Evolutionary conservation across 441 rosid species (phyloP).

Genomic region (Pelargonium fulgidum): DNA sequence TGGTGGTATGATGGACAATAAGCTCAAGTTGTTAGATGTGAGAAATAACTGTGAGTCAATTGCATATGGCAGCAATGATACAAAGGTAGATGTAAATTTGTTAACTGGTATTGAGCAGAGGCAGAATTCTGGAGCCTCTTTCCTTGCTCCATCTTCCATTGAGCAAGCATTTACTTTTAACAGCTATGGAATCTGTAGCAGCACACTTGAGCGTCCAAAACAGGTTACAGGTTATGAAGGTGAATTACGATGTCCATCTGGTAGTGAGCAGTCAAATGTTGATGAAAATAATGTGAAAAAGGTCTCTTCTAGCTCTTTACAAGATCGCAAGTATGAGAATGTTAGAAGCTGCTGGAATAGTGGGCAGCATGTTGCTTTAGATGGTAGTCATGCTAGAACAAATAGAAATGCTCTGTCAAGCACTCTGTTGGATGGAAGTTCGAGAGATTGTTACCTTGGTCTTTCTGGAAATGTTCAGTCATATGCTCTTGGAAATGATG

Average conservation of each 20-base stretch:
- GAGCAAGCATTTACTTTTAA: slow-evolving; percentile 17
- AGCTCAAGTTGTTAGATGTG: slow-evolving; percentile 18
- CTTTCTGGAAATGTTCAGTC: slow-evolving; percentile 18
- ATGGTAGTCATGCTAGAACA: slow-evolving; percentile 17
- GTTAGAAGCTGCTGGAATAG: slow-evolving; percentile 14
- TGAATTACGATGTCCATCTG: slow-evolving; percentile 15
- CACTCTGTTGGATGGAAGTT: slow-evolving; percentile 17
- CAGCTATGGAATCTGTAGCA: not conserved
- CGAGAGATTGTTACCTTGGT: slow-evolving; percentile 17
- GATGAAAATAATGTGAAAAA: slow-evolving; percentile 20
- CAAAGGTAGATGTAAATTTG: slow-evolving; percentile 14
- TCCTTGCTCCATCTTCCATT: slow-evolving; percentile 19
- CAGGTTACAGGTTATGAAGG: slow-evolving; percentile 24
- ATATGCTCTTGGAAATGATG: slow-evolving; percentile 17
- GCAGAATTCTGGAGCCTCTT: slow-evolving; percentile 17
- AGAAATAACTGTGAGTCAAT: slow-evolving; percentile 12
- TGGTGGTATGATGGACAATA: slow-evolving; percentile 11
- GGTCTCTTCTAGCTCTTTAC: slow-evolving; percentile 10
- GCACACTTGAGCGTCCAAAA: slow-evolving; percentile 18
- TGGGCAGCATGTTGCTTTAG: slow-evolving; percentile 14
- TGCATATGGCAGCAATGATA: slow-evolving; percentile 9
- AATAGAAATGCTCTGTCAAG: slow-evolving; percentile 22
- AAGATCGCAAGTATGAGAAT: slow-evolving; percentile 10
- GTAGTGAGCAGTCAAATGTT: slow-evolving; percentile 12
- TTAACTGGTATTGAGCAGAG: slow-evolving; percentile 19